Evolutionary conservation across 2,329 filamentous ascomycete species (phyloP), one percentile per base, ranked within the genome.

Genomic region (Colletotrichum abscissum): DNA sequence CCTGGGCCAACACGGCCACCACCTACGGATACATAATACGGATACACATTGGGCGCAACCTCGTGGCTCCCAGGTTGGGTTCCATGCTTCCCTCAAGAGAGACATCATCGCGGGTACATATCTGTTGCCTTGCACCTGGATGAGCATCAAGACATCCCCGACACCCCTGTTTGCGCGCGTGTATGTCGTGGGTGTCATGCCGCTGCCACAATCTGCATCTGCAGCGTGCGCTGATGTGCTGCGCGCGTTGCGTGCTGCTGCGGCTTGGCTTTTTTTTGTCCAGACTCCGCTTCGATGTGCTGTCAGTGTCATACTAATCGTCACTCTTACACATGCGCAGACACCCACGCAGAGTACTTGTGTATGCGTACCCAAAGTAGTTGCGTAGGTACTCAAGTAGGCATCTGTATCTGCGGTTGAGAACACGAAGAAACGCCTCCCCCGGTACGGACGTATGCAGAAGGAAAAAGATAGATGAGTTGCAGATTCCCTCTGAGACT

Each of bases 381-480:
- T 33, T 33, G 30, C 8, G 30, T 33, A 33, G 30, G 30, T 33
- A 33, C 30, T 33, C 30, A 33, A 42, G 38, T 42, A 42, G 38
- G 14, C 16, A 49, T n/a, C 42, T n/a, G 19, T 49, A 49, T 65
- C 60, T 52, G 35, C 22, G 11, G 35, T 28, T 55, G 22, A 26
- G 22, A 26, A 1, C 19, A 22, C 26, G 46, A 22, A 64, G 54
- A 22, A 72, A 52, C 68, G 66, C 49, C 38, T 54, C 42, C 67
- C 67, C 67, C 46, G 49, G 46, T 70, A 73, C 70, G 70, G 67
- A 70, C 70, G 70, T 70, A 69, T 56, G 67, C 38, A 73, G 70
- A 70, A 73, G 49, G 56, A 56, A 16, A 55, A 22, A 62, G 57
- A 67, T 38, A 70, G 70, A 57, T 66, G 67, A 73, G 67, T 62